These are phyloP conservation scores for Rosa lucieae DNA, from an alignment of 306 rosid genomes.

Conservation along the genomic window DNA sequence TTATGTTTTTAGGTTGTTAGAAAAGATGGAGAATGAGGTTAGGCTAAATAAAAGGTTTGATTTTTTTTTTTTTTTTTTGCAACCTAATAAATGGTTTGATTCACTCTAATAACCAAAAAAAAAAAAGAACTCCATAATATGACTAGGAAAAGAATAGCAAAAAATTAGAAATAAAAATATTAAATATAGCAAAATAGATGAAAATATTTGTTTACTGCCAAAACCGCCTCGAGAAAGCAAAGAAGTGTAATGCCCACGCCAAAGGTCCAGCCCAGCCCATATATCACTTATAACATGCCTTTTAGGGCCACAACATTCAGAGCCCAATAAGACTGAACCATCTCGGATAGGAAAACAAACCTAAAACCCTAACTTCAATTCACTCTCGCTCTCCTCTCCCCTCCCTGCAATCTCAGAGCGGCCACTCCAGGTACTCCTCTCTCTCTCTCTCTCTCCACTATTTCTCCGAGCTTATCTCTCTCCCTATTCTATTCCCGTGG, in stretches of 20 bases:
- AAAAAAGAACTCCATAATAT: no score
- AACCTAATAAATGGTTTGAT: no score
- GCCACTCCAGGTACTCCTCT: conserved; percentile 16
- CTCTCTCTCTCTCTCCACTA: neutral
- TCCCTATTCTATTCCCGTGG: neutral
- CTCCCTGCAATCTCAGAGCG: conserved; percentile 11
- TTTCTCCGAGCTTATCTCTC: neutral
- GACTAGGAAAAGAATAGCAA: no score
- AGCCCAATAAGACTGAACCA: conserved; percentile 13
- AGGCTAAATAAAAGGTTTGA: no score
- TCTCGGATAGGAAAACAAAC: neutral
- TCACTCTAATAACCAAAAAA: no score
- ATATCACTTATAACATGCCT: neutral
- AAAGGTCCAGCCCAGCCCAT: neutral
- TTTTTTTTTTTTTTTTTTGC: no score
- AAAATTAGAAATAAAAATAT: no score
- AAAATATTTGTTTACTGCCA: neutral
- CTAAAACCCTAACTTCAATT: conserved; percentile 12
- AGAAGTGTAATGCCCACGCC: neutral
- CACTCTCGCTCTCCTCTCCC: neutral
- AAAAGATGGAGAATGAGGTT: no score
- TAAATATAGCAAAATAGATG: no score
- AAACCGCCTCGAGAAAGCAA: neutral
- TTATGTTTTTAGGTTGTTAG: no score
- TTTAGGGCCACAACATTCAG: neutral